phyloP scores from a whole-genome alignment of 2,329 filamentous ascomycete genomes.

The Aspergillus aculeatus region DNA sequence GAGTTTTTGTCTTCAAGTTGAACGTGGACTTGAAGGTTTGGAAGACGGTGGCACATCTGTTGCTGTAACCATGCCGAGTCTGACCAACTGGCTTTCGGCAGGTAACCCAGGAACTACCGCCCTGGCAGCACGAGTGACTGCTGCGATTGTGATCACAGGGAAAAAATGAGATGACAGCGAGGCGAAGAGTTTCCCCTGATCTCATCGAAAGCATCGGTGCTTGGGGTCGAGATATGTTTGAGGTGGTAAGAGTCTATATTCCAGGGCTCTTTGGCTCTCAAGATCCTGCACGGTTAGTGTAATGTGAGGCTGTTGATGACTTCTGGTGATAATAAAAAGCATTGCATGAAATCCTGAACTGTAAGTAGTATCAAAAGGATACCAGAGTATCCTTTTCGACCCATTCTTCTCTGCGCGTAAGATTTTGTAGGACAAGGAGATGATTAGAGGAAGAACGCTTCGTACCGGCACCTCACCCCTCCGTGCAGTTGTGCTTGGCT shows the following conservation, averaged over 20 bases:
- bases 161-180: neutral
- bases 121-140: neutral
- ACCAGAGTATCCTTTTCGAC: neutral
- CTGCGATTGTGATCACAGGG: neutral
- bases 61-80: neutral
- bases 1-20: neutral
- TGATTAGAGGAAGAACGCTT: neutral
- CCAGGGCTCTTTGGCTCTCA: neutral
- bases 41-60: neutral
- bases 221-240: neutral
- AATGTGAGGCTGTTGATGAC: neutral
- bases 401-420: too few relatives aligned
- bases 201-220: neutral
- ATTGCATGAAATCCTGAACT: too few relatives aligned
- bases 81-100: neutral
- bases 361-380: neutral
- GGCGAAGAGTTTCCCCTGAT: neutral
- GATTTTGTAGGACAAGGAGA: too few relatives aligned
- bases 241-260: neutral
- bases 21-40: neutral
- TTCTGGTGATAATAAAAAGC: too few relatives aligned
- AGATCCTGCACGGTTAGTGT: neutral
- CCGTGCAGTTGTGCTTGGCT: constrained; percentile 9
- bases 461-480: constrained; percentile 11
- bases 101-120: neutral